A percentile compares a stretch with the other conserved stretches of the same genome.
phyloP scores from a whole-genome alignment of 2,329 filamentous ascomycete genomes.

The Aspergillus neoniger region DNA sequence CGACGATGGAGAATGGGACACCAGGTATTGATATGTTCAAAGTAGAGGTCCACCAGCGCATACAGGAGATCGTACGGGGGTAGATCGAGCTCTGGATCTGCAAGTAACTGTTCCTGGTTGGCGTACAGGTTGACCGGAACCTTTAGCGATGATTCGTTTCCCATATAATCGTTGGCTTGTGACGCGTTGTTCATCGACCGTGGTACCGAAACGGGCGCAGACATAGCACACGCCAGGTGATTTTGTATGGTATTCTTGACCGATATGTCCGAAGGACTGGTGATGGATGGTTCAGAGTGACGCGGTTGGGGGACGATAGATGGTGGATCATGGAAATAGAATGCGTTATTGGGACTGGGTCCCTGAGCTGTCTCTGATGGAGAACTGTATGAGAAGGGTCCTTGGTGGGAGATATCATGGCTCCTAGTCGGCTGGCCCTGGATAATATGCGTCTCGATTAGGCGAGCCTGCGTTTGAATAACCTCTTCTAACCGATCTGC shows the following conservation, averaged over 20 bases:
- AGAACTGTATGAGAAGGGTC: conserved; percentile 43
- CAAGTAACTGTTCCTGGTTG: conserved; percentile 49
- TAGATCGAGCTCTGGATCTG: conserved; percentile 63
- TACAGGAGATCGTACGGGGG: conserved; percentile 76
- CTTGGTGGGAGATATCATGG: conserved; percentile 29
- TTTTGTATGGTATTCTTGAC: conserved; percentile 29
- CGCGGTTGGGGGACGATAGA: conserved; percentile 52
- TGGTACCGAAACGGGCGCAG: conserved; percentile 26
- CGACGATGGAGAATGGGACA: conserved; percentile 88
- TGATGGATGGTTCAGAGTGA: conserved; percentile 45
- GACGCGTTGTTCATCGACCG: conserved; percentile 24
- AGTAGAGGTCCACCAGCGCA: conserved; percentile 72
- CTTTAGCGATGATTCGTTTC: conserved; percentile 54
- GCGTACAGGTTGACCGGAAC: conserved; percentile 61
- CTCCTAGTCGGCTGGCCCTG: conserved; percentile 33
- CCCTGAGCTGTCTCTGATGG: conserved; percentile 53
- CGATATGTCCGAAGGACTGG: conserved; percentile 39
- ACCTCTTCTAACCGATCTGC: conserved; percentile 67
- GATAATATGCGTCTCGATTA: conserved; percentile 61
- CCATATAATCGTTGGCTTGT: conserved; percentile 41
- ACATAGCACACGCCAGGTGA: conserved; percentile 26
- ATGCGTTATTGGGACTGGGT: conserved; percentile 59
- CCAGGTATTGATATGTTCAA: conserved; percentile 79
- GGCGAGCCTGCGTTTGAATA: conserved; percentile 65
- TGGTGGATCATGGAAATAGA: conserved; percentile 65